These are phyloP conservation scores for Trametes cingulata DNA, from an alignment of 768 basidiomycete species.

Conservation along the genomic window DNA sequence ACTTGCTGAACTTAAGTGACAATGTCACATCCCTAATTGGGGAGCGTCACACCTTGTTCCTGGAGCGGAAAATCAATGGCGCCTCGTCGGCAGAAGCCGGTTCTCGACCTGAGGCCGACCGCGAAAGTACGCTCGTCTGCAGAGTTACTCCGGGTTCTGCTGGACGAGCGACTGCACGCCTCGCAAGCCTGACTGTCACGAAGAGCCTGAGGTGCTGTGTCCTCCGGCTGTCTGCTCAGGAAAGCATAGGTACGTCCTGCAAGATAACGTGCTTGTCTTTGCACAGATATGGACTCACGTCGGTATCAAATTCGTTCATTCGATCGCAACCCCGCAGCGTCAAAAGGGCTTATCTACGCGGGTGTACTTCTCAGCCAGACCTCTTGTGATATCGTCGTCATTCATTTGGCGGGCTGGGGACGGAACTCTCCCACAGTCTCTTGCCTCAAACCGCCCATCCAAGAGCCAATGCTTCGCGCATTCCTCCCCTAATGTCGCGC, in stretches of 20 bases:
- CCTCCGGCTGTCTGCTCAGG: background rate
- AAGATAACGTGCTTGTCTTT: no score
- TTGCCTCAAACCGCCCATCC: background rate
- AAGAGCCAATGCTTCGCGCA: constrained; percentile 8
- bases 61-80: background rate
- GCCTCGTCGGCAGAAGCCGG: no score
- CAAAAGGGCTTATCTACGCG: constrained; percentile 10
- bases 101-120: no score
- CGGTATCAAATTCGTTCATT: background rate
- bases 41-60: background rate
- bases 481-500: constrained; percentile 9
- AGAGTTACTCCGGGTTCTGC: no score
- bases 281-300: no score
- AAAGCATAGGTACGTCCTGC: no score
- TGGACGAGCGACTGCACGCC: no score
- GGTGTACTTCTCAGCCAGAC: background rate
- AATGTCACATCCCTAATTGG: background rate
- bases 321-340: constrained; percentile 9
- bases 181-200: no score
- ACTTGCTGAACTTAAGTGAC: constrained; percentile 7
- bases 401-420: background rate
- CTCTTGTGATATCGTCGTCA: constrained; percentile 7
- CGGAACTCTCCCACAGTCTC: background rate
- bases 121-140: no score
- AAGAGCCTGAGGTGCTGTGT: background rate